Percentiles rank a stretch among this genome's conserved stretches.
Conservation (phyloP, 2,329 filamentous ascomycete species). For the Claviceps purpurea region DNA sequence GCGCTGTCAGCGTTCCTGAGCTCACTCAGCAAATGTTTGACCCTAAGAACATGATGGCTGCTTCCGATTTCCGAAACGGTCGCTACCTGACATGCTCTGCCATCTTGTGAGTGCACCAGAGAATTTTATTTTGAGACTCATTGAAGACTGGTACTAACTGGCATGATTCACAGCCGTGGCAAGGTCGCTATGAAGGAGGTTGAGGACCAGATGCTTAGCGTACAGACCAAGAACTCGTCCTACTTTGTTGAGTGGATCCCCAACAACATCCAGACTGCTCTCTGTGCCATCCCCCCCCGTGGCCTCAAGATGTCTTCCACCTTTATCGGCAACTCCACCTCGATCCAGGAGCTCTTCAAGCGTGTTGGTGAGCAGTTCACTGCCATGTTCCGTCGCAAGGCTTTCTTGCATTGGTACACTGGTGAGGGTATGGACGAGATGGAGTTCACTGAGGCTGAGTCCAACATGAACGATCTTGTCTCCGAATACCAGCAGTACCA, state of each 20-base stretch:
- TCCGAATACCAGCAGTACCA: conserved; percentile 99
- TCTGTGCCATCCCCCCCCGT: conserved; percentile 95
- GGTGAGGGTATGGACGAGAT: conserved; percentile 99
- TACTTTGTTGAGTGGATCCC: conserved; percentile 99
- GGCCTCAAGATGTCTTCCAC: conserved; percentile 98
- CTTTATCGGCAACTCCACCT: conserved; percentile 98
- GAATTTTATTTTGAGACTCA: conserved; percentile 45
- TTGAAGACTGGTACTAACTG: conserved; percentile 99
- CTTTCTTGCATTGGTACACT: conserved; percentile 99
- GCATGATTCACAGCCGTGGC: conserved; percentile 69
- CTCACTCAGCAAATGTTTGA: conserved; percentile 99
- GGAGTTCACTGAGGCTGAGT: conserved; percentile 99
- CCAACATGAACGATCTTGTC: conserved; percentile 99
- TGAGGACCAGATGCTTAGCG: conserved; percentile 99
- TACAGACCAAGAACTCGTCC: conserved; percentile 98
- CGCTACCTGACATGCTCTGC: conserved; percentile 98
- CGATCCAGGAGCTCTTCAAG: conserved; percentile 99
- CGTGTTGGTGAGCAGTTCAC: conserved; percentile 98
- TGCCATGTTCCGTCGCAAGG: conserved; percentile 99
- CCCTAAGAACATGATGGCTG: conserved; percentile 99
- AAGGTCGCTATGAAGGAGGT: conserved; percentile 99
- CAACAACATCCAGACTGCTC: conserved; percentile 99
- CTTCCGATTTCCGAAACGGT: conserved; percentile 98
- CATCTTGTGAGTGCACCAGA: conserved; percentile 47
- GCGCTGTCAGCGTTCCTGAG: conserved; percentile 90